phyloP scores from a whole-genome alignment of 257 asterid genomes.

The Nicotiana noctiflora region DNA sequence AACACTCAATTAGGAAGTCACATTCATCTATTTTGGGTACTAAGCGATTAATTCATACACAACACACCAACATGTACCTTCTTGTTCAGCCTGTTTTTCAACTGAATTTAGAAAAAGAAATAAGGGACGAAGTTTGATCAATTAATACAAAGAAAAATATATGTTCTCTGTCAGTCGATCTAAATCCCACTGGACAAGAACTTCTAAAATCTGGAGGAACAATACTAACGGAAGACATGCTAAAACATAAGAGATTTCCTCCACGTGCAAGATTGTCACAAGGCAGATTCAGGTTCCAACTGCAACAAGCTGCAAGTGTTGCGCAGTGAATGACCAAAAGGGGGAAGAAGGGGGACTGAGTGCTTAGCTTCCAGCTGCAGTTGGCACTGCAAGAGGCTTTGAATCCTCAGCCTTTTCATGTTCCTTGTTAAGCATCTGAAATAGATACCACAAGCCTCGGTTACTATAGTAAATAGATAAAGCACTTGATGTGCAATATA shows the following conservation, averaged over 20 bases:
- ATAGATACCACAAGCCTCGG: neutral
- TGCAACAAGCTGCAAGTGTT: neutral
- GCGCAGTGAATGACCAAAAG: neutral
- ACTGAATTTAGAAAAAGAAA: neutral
- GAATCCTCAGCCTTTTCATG: conserved; percentile 86
- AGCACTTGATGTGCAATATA: neutral
- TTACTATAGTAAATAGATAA: neutral
- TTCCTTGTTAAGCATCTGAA: conserved; percentile 92
- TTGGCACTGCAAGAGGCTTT: conserved; percentile 61
- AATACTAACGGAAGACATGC: neutral
- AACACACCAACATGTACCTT: neutral
- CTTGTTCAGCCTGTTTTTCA: neutral
- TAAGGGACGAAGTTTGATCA: neutral
- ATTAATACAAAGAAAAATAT: neutral
- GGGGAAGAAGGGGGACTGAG: neutral
- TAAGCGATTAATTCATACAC: neutral
- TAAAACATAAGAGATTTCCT: neutral
- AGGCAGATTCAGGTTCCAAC: neutral
- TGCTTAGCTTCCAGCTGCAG: conserved; percentile 60
- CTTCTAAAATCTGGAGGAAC: neutral
- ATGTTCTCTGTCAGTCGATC: neutral
- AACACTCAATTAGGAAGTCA: too few species aligned
- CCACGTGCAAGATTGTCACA: neutral
- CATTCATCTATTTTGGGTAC: neutral
- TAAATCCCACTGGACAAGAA: neutral